A percentile compares a stretch with the other conserved stretches of the same genome.
Evolutionary conservation across 2,329 filamentous ascomycete species (phyloP).

Genomic region (Plectosphaerella plurivora): DNA sequence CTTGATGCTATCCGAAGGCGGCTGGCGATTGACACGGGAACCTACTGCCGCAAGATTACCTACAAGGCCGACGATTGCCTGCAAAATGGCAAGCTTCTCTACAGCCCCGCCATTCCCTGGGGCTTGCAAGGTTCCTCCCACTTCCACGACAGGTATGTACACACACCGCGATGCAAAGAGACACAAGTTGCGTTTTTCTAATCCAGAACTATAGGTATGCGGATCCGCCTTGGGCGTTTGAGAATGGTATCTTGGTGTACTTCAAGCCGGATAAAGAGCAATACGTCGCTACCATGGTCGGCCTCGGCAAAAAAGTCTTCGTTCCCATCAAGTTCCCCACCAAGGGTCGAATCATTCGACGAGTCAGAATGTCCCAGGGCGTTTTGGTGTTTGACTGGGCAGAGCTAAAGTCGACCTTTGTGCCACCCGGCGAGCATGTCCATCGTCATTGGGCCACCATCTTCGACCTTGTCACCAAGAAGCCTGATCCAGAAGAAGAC

Average conservation of each 20-base stretch:
- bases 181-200: slow-evolving; percentile 13
- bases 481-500: no score
- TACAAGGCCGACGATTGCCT: no score
- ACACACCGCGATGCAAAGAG: slow-evolving; percentile 23
- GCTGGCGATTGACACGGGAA: slow-evolving; percentile 38
- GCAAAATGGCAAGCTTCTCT: no score
- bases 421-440: slow-evolving; percentile 45
- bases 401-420: slow-evolving; percentile 40
- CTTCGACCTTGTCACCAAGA: slow-evolving; percentile 38
- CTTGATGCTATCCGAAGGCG: no score
- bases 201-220: slow-evolving; percentile 41
- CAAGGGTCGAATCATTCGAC: slow-evolving; percentile 44
- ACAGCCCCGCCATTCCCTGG: no score
- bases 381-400: slow-evolving; percentile 64
- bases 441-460: slow-evolving; percentile 57
- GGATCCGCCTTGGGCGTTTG: slow-evolving; percentile 48
- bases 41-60: slow-evolving; percentile 20
- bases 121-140: slow-evolving; percentile 36
- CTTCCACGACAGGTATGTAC: slow-evolving; percentile 15
- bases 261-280: slow-evolving; percentile 28
- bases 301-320: slow-evolving; percentile 18
- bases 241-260: slow-evolving; percentile 55
- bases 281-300: slow-evolving; percentile 45
- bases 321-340: slow-evolving; percentile 46
- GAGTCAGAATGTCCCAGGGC: slow-evolving; percentile 46